Evolutionary conservation across 345 rosid species (phyloP), one percentile per base, ranked within the genome.

Genomic region (Eucalyptus shirleyi): DNA sequence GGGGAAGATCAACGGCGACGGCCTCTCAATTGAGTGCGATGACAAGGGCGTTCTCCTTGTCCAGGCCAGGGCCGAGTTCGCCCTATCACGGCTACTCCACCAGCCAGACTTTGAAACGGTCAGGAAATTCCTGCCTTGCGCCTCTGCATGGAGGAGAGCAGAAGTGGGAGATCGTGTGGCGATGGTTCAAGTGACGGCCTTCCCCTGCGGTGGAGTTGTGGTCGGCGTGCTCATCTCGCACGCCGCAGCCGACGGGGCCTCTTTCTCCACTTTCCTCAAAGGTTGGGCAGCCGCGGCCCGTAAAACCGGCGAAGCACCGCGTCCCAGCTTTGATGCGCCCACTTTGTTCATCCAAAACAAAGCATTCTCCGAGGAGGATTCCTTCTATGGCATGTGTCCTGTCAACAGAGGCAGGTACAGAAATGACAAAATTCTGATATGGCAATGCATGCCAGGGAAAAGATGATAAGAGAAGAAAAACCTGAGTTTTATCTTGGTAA

Each of bases 21-120:
- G 86, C 55, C 86, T 85, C 55, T 92, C 88, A 42, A 87, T 92
- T 17, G 92, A 90, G 6, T 93, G 95, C 86, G 88, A 90, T 30
- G 93, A 92, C 11, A 69, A 83, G 44, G 87, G 62, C 53, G 93
- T 90, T 56, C 50, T 88, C 53, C 92, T n/a, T 45, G 62, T 89
- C 3, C 89, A 93, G 83, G 90, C 93, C 14, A 85, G 59, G 42
- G 93, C 88, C 3, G 86, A 91, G 7, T 87, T 88, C 24, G 10
- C 51, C 59, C 90, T 93, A 49, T 47, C 77, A 5, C 81, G 87
- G 17, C 13, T 72, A 12, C 92, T 89, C n/a, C 28, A 80, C 15
- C 55, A 10, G 13, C 81, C 87, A 7, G 88, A 88, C 59, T 15
- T 88, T 5, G 26, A 6, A 9, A 19, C 34, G 44, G 3, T 45